Evolutionary conservation across 139 green algal genomes (phyloP).

Genomic region (Coelastrella sp.): DNA sequence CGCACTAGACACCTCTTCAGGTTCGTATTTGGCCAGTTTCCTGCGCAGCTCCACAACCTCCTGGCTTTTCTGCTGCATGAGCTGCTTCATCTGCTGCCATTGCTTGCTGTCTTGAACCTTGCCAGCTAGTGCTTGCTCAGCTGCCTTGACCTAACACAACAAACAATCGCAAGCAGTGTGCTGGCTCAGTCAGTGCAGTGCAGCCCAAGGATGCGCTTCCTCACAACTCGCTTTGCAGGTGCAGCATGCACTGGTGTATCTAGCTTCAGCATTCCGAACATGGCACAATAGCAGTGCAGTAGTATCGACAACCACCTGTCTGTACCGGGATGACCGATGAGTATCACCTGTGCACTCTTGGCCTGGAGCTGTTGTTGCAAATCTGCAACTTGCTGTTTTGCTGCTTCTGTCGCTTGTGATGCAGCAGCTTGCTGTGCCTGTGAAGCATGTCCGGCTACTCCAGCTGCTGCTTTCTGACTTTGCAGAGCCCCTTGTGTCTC

Average conservation of each 20-base stretch:
- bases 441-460: not conserved
- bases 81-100: constrained; percentile 69
- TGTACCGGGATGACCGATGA: too few species aligned
- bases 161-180: not conserved
- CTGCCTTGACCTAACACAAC: constrained; percentile 17
- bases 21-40: constrained; percentile 65
- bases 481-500: not conserved
- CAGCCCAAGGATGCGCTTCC: not conserved
- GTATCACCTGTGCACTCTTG: not conserved
- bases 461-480: not conserved
- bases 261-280: not conserved
- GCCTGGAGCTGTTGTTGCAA: constrained; percentile 45
- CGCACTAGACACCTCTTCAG: constrained; percentile 23
- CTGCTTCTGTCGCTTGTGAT: constrained; percentile 3
- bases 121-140: constrained; percentile 22
- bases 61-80: constrained; percentile 70
- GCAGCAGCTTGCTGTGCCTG: not conserved
- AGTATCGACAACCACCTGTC: not conserved
- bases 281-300: not conserved
- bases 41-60: constrained; percentile 66
- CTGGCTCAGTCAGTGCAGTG: not conserved
- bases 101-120: constrained; percentile 63
- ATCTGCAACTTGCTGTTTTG: constrained; percentile 35
- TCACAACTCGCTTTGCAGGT: not conserved
- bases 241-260: not conserved